These are phyloP conservation scores for Naematelia aurantialba DNA, from an alignment of 768 basidiomycete species.

Conservation along the genomic window DNA sequence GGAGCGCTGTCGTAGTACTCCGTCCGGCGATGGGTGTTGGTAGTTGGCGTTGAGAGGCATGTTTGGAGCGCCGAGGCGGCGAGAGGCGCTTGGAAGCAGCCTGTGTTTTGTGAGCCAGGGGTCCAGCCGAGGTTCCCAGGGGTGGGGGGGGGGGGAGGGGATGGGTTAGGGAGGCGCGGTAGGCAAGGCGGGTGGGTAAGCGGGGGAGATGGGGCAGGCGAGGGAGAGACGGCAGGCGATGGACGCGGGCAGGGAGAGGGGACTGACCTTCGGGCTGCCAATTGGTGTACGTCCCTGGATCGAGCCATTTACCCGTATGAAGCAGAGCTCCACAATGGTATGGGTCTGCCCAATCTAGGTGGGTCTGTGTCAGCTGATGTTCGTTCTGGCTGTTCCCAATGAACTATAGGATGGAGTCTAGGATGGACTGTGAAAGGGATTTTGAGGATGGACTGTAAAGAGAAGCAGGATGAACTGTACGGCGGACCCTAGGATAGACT, in stretches of 20 bases:
- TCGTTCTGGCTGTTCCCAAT: not conserved
- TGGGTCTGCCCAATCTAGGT: slow-evolving; percentile 74
- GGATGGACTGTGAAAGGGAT: not conserved
- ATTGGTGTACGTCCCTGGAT: slow-evolving; percentile 58
- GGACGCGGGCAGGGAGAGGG: not conserved
- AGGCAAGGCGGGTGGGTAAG: not conserved
- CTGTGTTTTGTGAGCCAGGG: slow-evolving; percentile 51
- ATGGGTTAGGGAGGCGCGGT: not conserved
- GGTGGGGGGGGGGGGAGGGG: not conserved
- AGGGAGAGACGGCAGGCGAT: too few species aligned
- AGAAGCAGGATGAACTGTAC: too few species aligned
- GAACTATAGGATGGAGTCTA: not conserved
- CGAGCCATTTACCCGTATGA: slow-evolving; percentile 73
- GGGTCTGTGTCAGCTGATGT: slow-evolving; percentile 3
- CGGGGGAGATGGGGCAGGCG: not conserved
- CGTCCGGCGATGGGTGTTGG: slow-evolving; percentile 5
- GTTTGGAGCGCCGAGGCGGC: slow-evolving; percentile 7
- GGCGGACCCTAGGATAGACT: too few species aligned
- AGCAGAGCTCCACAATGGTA: slow-evolving; percentile 69
- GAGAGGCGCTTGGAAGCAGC: slow-evolving; percentile 65
- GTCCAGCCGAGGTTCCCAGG: not conserved
- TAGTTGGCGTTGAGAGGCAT: slow-evolving; percentile 9
- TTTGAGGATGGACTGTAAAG: not conserved
- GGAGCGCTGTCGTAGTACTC: slow-evolving; percentile 44
- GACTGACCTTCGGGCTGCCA: slow-evolving; percentile 82